Conservation (phyloP, 352 stramenopile genomes). For the Poterioochromonas sp. region DNA sequence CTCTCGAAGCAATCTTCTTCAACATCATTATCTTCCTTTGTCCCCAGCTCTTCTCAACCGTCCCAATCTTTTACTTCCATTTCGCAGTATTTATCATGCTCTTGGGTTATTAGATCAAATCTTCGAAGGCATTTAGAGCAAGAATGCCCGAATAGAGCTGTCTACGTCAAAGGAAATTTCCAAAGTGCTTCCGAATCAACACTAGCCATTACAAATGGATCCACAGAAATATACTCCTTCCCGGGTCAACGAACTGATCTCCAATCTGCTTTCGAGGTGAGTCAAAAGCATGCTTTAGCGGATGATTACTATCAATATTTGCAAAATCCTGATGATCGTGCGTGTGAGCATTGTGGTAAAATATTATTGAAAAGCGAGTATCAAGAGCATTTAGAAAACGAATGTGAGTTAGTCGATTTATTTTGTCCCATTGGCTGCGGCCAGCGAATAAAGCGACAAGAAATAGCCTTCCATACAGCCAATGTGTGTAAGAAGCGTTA, state of each 20-base stretch:
- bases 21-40: no score
- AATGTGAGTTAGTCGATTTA: neutral
- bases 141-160: neutral
- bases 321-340: neutral
- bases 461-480: constrained; percentile 34
- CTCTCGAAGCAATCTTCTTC: no score
- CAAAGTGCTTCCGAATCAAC: neutral
- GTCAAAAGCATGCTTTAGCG: neutral
- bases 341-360: neutral
- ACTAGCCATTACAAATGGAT: no score
- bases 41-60: no score
- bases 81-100: neutral
- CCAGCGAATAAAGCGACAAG: constrained; percentile 4
- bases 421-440: constrained; percentile 34
- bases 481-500: constrained; percentile 36
- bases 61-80: neutral
- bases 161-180: neutral
- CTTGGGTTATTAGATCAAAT: neutral
- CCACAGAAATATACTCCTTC: no score
- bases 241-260: neutral
- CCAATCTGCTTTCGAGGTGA: neutral
- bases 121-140: neutral
- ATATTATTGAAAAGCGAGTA: neutral
- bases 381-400: neutral
- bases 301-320: neutral